A percentile compares a stretch with the other conserved stretches of the same genome.
Evolutionary conservation across 2,329 filamentous ascomycete species (phyloP).

Genomic region (Acrodontium crateriforme): DNA sequence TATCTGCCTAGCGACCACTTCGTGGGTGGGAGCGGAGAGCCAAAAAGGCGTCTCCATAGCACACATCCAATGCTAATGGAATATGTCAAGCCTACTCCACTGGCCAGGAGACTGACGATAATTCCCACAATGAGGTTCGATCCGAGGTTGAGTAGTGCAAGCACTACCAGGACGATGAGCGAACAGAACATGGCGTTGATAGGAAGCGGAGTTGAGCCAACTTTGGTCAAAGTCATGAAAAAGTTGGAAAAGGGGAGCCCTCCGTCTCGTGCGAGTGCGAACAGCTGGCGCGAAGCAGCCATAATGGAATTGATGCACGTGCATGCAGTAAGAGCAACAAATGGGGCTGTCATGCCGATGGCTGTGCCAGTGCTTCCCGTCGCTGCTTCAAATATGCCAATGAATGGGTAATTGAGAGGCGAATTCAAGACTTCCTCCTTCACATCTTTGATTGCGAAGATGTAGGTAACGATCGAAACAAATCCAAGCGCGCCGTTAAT

Average conservation of each 20-base stretch:
- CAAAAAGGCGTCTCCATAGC: conserved; percentile 2
- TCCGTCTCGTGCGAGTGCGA: conserved; percentile 12
- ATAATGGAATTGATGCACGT: conserved; percentile 10
- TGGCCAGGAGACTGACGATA: conserved; percentile 23
- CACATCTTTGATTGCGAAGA: conserved; percentile 18
- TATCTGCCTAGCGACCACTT: conserved; percentile 6
- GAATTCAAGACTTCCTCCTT: conserved; percentile 1
- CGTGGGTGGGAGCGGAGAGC: conserved; percentile 3
- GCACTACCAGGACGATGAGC: conserved; percentile 9
- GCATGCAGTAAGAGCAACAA: conserved; percentile 4
- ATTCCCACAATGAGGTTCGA: conserved; percentile 19
- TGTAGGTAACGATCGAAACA: conserved; percentile 16
- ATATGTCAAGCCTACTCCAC: conserved; percentile 6
- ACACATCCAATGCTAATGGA: conserved; percentile 6
- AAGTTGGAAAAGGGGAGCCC: conserved; percentile 8
- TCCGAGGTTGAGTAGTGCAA: conserved; percentile 20
- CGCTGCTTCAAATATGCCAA: conserved; percentile 2
- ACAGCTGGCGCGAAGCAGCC: conserved; percentile 9
- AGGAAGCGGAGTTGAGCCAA: conserved; percentile 10
- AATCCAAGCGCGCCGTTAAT: conserved; percentile 14
- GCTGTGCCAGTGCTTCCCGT: conserved; percentile 1
- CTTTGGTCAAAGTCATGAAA: conserved; percentile 3
- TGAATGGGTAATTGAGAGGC: conserved; percentile 2
- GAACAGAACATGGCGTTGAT: conserved; percentile 10
- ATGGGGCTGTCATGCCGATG: conserved; percentile 1